Evolutionary conservation across 331 rosid species (phyloP).

Genomic region (Saraca asoca): DNA sequence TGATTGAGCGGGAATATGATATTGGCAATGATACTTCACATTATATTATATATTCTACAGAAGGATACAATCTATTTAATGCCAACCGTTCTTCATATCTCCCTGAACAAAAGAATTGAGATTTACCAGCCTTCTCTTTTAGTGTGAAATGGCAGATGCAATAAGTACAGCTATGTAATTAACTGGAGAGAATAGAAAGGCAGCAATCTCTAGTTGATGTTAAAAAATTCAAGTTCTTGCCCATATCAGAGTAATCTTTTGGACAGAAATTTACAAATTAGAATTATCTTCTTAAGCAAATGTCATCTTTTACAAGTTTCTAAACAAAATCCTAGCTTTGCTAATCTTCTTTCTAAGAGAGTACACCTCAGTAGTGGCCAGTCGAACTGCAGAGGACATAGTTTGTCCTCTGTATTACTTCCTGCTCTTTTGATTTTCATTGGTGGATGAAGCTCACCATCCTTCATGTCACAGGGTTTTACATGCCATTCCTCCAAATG

Average conservation of each 20-base stretch:
- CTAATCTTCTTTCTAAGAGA: not conserved
- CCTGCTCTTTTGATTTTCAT: not conserved
- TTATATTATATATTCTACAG: not conserved
- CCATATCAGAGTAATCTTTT: not conserved
- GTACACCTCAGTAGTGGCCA: not conserved
- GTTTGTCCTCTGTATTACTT: not conserved
- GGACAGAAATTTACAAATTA: not conserved
- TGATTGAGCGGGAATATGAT: slow-evolving; percentile 14
- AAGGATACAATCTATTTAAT: not conserved
- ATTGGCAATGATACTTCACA: slow-evolving; percentile 14
- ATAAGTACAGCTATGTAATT: not conserved
- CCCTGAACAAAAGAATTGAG: not conserved
- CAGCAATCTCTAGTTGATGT: slow-evolving; percentile 10
- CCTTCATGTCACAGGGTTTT: slow-evolving; percentile 65
- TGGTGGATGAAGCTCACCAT: slow-evolving; percentile 16
- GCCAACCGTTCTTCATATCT: not conserved
- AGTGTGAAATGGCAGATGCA: slow-evolving; percentile 2
- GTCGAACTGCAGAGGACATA: slow-evolving; percentile 1
- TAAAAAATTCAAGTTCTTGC: slow-evolving; percentile 1
- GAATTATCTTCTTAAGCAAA: slow-evolving; percentile 10
- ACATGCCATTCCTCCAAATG: slow-evolving; percentile 89
- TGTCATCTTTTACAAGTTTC: slow-evolving; percentile 13
- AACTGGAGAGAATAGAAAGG: slow-evolving; percentile 16
- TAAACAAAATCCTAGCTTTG: slow-evolving; percentile 4
- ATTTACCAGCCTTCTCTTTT: slow-evolving; percentile 1